Percentiles rank a stretch among this genome's conserved stretches.
phyloP scores from a whole-genome alignment of 1,284 basidiomycete species.

The Sporisorium graminicola region DNA sequence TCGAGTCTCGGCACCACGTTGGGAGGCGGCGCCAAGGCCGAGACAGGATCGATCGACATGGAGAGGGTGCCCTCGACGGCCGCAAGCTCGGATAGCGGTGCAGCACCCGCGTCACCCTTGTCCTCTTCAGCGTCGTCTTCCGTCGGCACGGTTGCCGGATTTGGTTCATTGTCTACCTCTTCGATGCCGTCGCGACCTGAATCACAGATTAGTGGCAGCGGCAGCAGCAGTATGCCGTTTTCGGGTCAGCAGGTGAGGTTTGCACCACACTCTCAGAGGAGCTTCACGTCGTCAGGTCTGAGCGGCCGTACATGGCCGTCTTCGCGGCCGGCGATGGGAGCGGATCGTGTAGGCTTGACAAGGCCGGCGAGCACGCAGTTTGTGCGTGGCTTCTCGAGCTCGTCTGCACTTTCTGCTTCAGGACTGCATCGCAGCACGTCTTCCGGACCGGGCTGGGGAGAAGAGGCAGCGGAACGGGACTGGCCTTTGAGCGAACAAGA shows the following conservation, averaged over 20 bases:
- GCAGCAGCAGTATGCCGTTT: conserved; percentile 5
- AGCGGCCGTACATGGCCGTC: conserved; percentile 26
- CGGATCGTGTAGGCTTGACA: conserved; percentile 19
- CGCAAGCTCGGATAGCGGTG: conserved; percentile 42
- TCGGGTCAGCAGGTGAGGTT: conserved; percentile 32
- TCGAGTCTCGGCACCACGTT: conserved; percentile 45
- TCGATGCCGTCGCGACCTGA: conserved; percentile 23
- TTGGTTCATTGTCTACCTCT: conserved; percentile 11
- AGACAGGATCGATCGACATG: conserved; percentile 22
- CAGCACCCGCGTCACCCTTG: conserved; percentile 26
- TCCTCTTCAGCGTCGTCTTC: conserved; percentile 37
- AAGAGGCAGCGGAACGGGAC: conserved; percentile 28
- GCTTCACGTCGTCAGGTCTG: conserved; percentile 20
- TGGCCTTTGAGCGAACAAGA: conserved; percentile 46
- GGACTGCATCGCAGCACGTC: conserved; percentile 32
- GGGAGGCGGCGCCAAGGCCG: conserved; percentile 27
- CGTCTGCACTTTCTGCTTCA: conserved; percentile 36
- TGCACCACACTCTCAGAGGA: conserved; percentile 14
- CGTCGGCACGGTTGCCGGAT: conserved; percentile 25
- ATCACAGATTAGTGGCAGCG: conserved; percentile 5
- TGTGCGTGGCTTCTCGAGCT: conserved; percentile 43
- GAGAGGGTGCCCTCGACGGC: conserved; percentile 25
- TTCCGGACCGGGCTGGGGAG: conserved; percentile 7
- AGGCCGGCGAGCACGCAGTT: conserved; percentile 33
- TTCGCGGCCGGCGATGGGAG: conserved; percentile 9